These are phyloP conservation scores for Psilocybe sp. DNA, from an alignment of 768 basidiomycete species.

Conservation along the genomic window DNA sequence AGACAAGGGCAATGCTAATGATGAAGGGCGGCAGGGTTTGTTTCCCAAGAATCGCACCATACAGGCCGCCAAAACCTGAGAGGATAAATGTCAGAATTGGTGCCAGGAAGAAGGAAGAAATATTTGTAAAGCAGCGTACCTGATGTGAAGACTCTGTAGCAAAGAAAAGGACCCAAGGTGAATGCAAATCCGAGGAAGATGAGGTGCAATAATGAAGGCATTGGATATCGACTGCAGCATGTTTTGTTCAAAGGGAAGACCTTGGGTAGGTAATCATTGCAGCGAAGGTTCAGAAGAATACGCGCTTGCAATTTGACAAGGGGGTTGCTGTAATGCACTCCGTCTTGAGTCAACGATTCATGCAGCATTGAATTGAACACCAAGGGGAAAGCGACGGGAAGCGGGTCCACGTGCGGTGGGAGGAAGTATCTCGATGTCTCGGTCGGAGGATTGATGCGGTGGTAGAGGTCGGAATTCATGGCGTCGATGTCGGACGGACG, in stretches of 20 bases:
- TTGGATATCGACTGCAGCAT: constrained; percentile 78
- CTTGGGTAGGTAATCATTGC: constrained; percentile 70
- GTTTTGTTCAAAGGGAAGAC: constrained; percentile 69
- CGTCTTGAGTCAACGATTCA: constrained; percentile 75
- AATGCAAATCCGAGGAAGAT: constrained; percentile 46
- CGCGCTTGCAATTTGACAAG: constrained; percentile 70
- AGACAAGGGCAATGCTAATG: constrained; percentile 62
- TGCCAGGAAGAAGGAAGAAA: neutral
- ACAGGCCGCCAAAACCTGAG: constrained; percentile 7
- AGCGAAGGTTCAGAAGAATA: constrained; percentile 75
- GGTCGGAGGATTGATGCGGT: constrained; percentile 50
- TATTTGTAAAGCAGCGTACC: constrained; percentile 10
- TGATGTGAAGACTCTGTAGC: constrained; percentile 25
- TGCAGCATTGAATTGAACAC: constrained; percentile 83
- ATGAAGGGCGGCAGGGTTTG: constrained; percentile 43
- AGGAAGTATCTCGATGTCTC: constrained; percentile 2
- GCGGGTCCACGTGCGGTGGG: no score
- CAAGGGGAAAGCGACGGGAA: constrained; percentile 46
- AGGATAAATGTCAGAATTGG: neutral
- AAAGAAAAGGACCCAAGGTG: constrained; percentile 49
- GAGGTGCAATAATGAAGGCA: constrained; percentile 54
- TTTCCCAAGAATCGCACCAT: constrained; percentile 2
- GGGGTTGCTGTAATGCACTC: constrained; percentile 72
- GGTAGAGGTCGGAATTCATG: constrained; percentile 85
- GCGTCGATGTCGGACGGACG: constrained; percentile 78